phyloP scores from a whole-genome alignment of 164 flowering plant genomes.

The Euptelea pleiosperma region DNA sequence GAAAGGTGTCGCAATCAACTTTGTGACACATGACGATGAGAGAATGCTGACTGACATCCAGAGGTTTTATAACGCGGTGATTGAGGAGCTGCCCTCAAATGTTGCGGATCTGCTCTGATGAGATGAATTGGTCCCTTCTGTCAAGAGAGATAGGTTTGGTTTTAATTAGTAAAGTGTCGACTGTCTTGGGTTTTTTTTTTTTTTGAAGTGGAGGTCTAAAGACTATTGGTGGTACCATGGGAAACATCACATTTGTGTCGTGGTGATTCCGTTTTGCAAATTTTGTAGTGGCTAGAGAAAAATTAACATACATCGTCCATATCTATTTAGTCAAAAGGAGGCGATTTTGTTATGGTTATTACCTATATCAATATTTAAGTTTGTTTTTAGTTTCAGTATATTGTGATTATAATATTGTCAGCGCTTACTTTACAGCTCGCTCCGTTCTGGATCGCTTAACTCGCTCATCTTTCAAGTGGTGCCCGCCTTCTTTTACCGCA shows the following conservation, averaged over 20 bases:
- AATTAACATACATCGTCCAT: background rate
- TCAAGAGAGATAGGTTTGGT: background rate
- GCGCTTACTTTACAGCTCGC: no score
- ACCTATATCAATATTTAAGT: no score
- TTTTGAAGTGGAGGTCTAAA: background rate
- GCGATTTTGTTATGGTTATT: no score
- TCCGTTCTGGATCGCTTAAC: no score
- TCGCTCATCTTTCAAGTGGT: no score
- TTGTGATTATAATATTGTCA: no score
- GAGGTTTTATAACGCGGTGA: slow-evolving; percentile 28
- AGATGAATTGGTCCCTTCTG: no score
- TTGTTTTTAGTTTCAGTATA: no score
- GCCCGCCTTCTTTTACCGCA: no score
- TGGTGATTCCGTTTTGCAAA: background rate
- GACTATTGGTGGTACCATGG: background rate
- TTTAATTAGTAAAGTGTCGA: background rate
- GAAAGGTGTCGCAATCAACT: slow-evolving; percentile 16
- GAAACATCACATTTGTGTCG: no score
- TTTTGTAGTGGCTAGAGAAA: background rate
- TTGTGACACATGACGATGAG: slow-evolving; percentile 10
- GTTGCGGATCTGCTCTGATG: slow-evolving; percentile 34
- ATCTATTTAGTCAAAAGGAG: no score
- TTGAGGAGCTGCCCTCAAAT: slow-evolving; percentile 38
- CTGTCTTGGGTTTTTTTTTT: background rate
- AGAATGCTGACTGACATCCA: slow-evolving; percentile 19